Conservation (phyloP, 2,329 filamentous ascomycete species). For the Colletotrichum sp. region DNA sequence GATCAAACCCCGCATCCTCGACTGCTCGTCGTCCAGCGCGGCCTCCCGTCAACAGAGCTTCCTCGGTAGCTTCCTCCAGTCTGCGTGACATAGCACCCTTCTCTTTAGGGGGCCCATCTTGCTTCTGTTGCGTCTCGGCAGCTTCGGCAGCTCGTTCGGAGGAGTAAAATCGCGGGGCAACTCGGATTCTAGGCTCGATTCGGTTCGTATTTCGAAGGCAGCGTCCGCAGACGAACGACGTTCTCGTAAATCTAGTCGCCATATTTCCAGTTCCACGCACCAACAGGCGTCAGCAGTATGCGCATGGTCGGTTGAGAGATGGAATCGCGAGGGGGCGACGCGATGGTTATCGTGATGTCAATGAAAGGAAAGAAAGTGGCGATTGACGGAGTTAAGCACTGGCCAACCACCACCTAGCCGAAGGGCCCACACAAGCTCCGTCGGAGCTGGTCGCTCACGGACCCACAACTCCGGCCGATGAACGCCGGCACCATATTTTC, state of each 20-base stretch:
- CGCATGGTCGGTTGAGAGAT: not conserved
- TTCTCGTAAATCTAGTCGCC: slow-evolving; percentile 4
- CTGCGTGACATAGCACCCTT: slow-evolving; percentile 59
- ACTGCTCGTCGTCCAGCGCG: slow-evolving; percentile 63
- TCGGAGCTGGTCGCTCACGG: not conserved
- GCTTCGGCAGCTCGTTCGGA: slow-evolving; percentile 5
- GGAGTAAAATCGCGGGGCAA: not conserved
- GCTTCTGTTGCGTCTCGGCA: not conserved
- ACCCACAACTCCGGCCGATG: not conserved
- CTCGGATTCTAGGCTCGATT: not conserved
- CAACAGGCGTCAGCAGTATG: not conserved
- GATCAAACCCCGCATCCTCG: slow-evolving; percentile 68
- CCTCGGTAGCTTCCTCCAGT: slow-evolving; percentile 67
- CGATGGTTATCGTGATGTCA: slow-evolving; percentile 13
- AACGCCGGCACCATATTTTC: not conserved
- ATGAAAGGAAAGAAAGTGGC: slow-evolving; percentile 13
- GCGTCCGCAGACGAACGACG: not conserved
- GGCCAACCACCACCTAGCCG: not conserved
- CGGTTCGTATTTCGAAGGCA: not conserved
- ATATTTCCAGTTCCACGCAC: not conserved
- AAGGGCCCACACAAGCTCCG: not conserved
- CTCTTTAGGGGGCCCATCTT: not conserved
- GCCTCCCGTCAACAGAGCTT: slow-evolving; percentile 64
- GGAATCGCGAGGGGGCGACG: not conserved
- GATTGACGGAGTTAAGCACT: slow-evolving; percentile 17